phyloP scores from a whole-genome alignment of 495 filamentous ascomycete genomes.

The Penicillium dipodomyicola region DNA sequence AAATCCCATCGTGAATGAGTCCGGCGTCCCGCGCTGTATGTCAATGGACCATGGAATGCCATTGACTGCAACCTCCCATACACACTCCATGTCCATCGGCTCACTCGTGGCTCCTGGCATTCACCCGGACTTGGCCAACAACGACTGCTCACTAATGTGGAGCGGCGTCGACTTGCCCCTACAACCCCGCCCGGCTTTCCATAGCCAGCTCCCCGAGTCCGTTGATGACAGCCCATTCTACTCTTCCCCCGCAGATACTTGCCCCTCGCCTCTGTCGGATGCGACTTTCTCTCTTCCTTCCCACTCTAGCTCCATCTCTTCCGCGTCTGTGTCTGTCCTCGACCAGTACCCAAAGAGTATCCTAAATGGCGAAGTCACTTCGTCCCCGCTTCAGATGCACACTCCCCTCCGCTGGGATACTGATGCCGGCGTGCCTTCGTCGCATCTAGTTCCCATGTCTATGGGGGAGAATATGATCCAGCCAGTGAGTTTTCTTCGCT shows the following conservation, averaged over 20 bases:
- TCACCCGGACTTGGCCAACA: slow-evolving; percentile 39
- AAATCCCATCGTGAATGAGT: slow-evolving; percentile 23
- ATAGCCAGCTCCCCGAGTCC: slow-evolving; percentile 38
- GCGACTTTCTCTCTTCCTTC: slow-evolving; percentile 38
- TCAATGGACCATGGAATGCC: slow-evolving; percentile 29
- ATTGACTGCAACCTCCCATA: slow-evolving; percentile 29
- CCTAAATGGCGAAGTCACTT: slow-evolving; percentile 34
- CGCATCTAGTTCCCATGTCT: slow-evolving; percentile 37
- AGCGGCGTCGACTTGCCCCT: slow-evolving; percentile 38
- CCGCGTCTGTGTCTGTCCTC: slow-evolving; percentile 34
- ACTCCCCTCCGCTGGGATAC: slow-evolving; percentile 39
- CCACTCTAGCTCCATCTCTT: slow-evolving; percentile 38
- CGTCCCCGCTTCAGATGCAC: slow-evolving; percentile 40
- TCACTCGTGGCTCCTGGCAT: slow-evolving; percentile 44
- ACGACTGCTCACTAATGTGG: slow-evolving; percentile 41
- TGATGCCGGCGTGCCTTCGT: slow-evolving; percentile 27
- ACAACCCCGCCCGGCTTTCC: slow-evolving; percentile 35
- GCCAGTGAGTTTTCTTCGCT: slow-evolving; percentile 16
- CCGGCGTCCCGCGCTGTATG: slow-evolving; percentile 29
- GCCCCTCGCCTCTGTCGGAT: slow-evolving; percentile 44
- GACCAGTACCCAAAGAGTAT: slow-evolving; percentile 40
- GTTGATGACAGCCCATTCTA: slow-evolving; percentile 44
- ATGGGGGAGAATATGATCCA: slow-evolving; percentile 39
- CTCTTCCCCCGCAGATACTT: slow-evolving; percentile 43
- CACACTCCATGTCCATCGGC: slow-evolving; percentile 46